Base-by-base conservation (phyloP, 495 filamentous ascomycete genomes). In the Aspergillus conjunctus region DNA sequence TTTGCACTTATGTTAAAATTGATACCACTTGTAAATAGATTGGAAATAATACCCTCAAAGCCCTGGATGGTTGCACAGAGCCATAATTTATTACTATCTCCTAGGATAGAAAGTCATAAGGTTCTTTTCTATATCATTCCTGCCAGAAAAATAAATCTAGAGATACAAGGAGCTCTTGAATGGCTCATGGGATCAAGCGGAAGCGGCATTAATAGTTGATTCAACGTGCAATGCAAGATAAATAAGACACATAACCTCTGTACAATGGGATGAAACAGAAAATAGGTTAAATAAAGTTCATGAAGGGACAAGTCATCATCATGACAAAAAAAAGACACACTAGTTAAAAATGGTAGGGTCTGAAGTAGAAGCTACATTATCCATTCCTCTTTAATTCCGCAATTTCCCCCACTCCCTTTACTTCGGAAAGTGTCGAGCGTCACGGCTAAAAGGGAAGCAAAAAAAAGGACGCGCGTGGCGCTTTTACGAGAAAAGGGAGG, bases 351-450 rank as follows among this genome's bases (percentile, higher is more conserved):
- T 18, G 57, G 20, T 56, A 63, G 37, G 39, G 37, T 22, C 22
- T 61, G 50, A 44, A 66, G 63, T 68, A 67, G 58, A 56, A 66
- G 65, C 57, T 59, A 58, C 33, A 51, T 43, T 20, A 11, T 48
- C 32, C 56, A 43, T 21, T 15, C 7, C n/a, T 51, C 15, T 45
- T 37, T 39, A 18, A 22, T 7, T 21, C 50, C 39, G 5, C 17
- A 18, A 7, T 33, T 56, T 46, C 49, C 53, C 50, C 37, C 32
- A 18, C 18, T 21, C 50, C 32, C 49, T 10, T 3, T 49, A 11
- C n/a, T 43, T 43, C 26, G 5, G 26, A 26, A 26, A 5, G 26
- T 5, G 14, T 10, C 39, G 0, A 43, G 17, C 17, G 17, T 43
- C 12, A 5, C 17, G 14, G 17, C 39, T 14, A 12, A 10, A 43